phyloP scores from a whole-genome alignment of 208 protist species.

The Leishmania tropica region DNA sequence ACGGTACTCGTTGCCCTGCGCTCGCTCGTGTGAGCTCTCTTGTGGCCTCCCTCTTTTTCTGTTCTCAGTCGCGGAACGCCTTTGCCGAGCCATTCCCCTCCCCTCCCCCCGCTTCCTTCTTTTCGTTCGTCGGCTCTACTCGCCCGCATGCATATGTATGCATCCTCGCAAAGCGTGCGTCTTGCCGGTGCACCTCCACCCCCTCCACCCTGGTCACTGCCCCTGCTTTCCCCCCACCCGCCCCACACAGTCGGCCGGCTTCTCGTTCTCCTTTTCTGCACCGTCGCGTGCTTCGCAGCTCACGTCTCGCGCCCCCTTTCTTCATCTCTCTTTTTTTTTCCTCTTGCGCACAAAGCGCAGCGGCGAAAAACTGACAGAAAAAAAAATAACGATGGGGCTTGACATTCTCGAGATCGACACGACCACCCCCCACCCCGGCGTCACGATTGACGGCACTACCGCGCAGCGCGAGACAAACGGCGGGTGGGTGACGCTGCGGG shows the following conservation, averaged over 20 bases:
- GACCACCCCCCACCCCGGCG: constrained; percentile 81
- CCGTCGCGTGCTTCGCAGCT: background rate
- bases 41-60: background rate
- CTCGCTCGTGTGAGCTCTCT: background rate
- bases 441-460: constrained; percentile 66
- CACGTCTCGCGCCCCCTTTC: background rate
- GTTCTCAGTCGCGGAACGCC: background rate
- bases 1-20: background rate
- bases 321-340: background rate
- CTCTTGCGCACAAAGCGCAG: background rate
- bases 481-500: constrained; percentile 90
- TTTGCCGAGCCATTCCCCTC: background rate
- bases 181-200: background rate
- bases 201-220: background rate
- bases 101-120: background rate
- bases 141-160: background rate
- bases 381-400: constrained; percentile 58
- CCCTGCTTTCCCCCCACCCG: background rate
- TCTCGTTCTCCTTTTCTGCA: constrained; percentile 1
- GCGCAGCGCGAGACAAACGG: constrained; percentile 88
- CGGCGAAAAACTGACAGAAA: background rate
- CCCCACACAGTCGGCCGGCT: background rate
- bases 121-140: background rate
- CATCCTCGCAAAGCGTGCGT: background rate
- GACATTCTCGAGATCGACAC: constrained; percentile 85